Conservation (phyloP, 2,329 filamentous ascomycete genomes). For the Bisporella sp. region DNA sequence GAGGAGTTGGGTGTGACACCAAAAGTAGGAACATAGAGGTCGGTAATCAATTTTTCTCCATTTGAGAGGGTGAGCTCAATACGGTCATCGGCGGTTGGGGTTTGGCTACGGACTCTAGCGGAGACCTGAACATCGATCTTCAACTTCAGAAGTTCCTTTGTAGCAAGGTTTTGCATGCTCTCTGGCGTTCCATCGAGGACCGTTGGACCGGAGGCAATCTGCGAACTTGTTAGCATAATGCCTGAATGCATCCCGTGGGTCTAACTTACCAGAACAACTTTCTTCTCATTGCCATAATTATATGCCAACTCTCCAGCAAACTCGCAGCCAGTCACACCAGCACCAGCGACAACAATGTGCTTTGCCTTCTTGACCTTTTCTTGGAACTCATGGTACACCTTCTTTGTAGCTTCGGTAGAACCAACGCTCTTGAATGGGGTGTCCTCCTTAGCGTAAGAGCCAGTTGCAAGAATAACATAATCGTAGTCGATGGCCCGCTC, state of each 20-base stretch:
- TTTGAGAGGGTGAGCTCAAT: slow-evolving; percentile 42
- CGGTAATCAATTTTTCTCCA: slow-evolving; percentile 42
- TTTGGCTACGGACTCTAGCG: slow-evolving; percentile 34
- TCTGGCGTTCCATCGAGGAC: slow-evolving; percentile 17
- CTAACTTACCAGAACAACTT: slow-evolving; percentile 19
- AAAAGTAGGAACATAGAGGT: slow-evolving; percentile 49
- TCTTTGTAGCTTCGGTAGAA: slow-evolving; percentile 28
- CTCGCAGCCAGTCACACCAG: slow-evolving; percentile 27
- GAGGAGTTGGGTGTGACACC: slow-evolving; percentile 49
- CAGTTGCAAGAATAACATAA: slow-evolving; percentile 47
- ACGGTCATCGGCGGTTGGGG: slow-evolving; percentile 34
- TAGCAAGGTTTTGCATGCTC: slow-evolving; percentile 21
- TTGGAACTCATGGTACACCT: slow-evolving; percentile 15
- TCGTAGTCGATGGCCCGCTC: slow-evolving; percentile 35
- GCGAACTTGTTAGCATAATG: background rate
- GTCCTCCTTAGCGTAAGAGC: slow-evolving; percentile 33
- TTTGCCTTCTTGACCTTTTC: slow-evolving; percentile 15
- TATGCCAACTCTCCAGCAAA: slow-evolving; percentile 27
- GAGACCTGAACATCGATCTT: slow-evolving; percentile 41
- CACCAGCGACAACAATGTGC: slow-evolving; percentile 24
- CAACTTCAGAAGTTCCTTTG: slow-evolving; percentile 40
- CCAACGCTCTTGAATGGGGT: slow-evolving; percentile 43
- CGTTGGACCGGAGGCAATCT: slow-evolving; percentile 27
- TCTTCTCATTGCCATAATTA: slow-evolving; percentile 21
- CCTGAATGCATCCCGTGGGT: background rate